Conservation (phyloP, 768 basidiomycete species). For the Tylopilus sp. region DNA sequence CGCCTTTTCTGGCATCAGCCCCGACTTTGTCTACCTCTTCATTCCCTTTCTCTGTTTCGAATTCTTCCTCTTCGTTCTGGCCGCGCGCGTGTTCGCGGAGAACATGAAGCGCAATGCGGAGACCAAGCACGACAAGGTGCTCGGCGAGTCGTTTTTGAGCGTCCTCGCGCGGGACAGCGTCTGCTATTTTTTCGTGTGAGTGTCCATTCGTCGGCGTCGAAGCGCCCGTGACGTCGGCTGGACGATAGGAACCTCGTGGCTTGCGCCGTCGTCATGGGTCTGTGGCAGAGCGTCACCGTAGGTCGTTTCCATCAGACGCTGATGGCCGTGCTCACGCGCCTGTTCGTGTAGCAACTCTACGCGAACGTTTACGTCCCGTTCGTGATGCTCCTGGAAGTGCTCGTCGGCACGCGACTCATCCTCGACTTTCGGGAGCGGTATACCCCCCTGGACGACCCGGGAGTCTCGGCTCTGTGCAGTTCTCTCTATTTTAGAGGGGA, state of each 20-base stretch:
- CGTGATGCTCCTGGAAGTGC: conserved; percentile 30
- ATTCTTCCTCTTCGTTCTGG: conserved; percentile 22
- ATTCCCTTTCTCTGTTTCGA: conserved; percentile 32
- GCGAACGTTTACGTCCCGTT: conserved; percentile 31
- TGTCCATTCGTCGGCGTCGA: no score
- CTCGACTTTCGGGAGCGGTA: conserved; percentile 32
- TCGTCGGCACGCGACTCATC: conserved; percentile 31
- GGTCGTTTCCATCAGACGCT: neutral
- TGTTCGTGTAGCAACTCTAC: conserved; percentile 16
- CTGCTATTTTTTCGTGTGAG: conserved; percentile 32
- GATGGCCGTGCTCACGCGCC: neutral
- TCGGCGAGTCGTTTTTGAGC: conserved; percentile 18
- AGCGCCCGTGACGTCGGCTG: neutral
- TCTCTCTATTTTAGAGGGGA: conserved; percentile 16
- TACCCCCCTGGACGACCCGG: conserved; percentile 10
- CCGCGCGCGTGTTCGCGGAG: conserved; percentile 13
- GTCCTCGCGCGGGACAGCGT: conserved; percentile 29
- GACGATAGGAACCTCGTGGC: conserved; percentile 23
- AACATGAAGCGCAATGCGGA: conserved; percentile 5
- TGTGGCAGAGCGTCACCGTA: conserved; percentile 27
- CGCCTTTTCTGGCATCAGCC: conserved; percentile 21
- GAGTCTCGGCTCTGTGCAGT: conserved; percentile 7
- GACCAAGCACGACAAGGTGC: neutral
- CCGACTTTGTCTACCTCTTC: conserved; percentile 25
- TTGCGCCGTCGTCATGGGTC: conserved; percentile 24